These are phyloP conservation scores for Coniferiporia sulphurascens DNA, from an alignment of 1,284 basidiomycete species.

Conservation along the genomic window DNA sequence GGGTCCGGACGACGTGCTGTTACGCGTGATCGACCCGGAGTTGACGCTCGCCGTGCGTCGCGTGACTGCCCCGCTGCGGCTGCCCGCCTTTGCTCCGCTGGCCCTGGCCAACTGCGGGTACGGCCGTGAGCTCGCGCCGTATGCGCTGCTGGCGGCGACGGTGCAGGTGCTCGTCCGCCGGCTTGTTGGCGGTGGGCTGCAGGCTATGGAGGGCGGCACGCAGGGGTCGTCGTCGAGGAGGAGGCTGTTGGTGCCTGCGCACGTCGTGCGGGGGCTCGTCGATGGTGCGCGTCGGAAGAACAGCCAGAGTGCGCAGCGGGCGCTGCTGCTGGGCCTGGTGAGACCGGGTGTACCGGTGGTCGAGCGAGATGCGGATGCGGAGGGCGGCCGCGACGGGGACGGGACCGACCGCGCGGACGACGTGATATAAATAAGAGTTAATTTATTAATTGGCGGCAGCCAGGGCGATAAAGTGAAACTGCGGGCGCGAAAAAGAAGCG, in stretches of 20 bases:
- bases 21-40: constrained; percentile 7
- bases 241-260: constrained; percentile 12
- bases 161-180: constrained; percentile 3
- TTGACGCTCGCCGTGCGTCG: constrained; percentile 4
- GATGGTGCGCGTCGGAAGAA: constrained; percentile 1
- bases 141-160: constrained; percentile 7
- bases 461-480: not conserved
- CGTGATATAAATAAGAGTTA: too few relatives aligned
- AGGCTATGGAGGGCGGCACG: constrained; percentile 2
- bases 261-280: constrained; percentile 12
- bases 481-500: too few relatives aligned
- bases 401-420: not conserved
- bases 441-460: too few relatives aligned
- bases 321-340: constrained; percentile 6
- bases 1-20: not conserved
- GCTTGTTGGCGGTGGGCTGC: constrained; percentile 5
- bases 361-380: not conserved
- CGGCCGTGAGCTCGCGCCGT: constrained; percentile 4
- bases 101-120: not conserved
- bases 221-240: not conserved
- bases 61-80: not conserved
- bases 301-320: not conserved
- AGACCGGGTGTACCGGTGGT: constrained; percentile 7
- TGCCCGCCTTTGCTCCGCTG: not conserved
- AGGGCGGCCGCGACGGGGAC: not conserved